Conservation (phyloP, 495 filamentous ascomycete species). For the Neurospora sp. region DNA sequence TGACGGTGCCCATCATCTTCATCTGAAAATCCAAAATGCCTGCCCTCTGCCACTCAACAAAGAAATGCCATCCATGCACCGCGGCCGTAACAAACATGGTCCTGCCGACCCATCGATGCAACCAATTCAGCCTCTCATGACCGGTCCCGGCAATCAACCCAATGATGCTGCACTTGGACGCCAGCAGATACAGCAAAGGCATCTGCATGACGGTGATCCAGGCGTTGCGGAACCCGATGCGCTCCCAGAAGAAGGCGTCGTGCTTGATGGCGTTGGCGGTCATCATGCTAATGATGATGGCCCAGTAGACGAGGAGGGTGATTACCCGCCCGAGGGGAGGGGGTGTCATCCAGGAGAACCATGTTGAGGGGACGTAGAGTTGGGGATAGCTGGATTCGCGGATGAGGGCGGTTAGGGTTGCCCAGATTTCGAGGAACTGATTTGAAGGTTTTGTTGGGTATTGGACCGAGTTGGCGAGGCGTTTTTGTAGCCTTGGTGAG, state of each 20-base stretch:
- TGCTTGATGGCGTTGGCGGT: constrained; percentile 33
- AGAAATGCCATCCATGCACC: constrained; percentile 66
- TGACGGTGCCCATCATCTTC: constrained; percentile 50
- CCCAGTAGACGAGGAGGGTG: constrained; percentile 44
- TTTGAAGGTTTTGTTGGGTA: constrained; percentile 59
- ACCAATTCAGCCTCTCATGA: constrained; percentile 73
- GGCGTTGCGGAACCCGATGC: constrained; percentile 64
- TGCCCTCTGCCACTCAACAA: constrained; percentile 53
- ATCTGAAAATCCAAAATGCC: constrained; percentile 55
- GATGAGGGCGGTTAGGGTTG: constrained; percentile 55
- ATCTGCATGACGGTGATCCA: constrained; percentile 72
- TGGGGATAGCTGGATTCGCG: constrained; percentile 61
- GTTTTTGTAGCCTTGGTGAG: constrained; percentile 26
- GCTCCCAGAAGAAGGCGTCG: constrained; percentile 47
- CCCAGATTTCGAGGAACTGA: constrained; percentile 42
- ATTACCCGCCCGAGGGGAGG: constrained; percentile 48
- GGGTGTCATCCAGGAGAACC: constrained; percentile 38
- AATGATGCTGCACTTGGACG: constrained; percentile 68
- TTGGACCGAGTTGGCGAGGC: constrained; percentile 24
- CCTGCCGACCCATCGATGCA: constrained; percentile 71
- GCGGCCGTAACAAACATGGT: constrained; percentile 65
- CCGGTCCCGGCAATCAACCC: constrained; percentile 56
- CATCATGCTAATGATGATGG: constrained; percentile 49
- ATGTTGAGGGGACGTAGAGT: constrained; percentile 39
- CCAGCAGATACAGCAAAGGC: constrained; percentile 69